A percentile compares a stretch with the other conserved stretches of the same genome.
Conservation (phyloP, 116 monocot genomes). For the Phalaenopsis hybrid region DNA sequence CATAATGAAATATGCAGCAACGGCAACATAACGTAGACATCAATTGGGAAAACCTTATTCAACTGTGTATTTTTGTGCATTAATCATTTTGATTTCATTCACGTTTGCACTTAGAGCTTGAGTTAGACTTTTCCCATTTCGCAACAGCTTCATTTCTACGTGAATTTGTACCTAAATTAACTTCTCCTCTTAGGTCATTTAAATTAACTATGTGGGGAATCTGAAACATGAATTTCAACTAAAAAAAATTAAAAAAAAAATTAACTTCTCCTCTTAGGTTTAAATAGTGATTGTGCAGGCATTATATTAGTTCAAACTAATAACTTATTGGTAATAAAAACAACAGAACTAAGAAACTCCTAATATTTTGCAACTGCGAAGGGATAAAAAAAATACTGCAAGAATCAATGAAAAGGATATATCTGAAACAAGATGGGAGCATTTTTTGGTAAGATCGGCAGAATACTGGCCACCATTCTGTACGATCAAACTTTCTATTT, state of each 20-base stretch:
- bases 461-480: slow-evolving; percentile 93
- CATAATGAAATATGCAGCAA: no score
- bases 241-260: neutral
- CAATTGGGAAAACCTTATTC: no score
- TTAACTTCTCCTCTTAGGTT: neutral
- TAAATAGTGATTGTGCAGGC: no score
- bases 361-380: neutral
- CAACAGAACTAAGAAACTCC: neutral
- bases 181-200: neutral
- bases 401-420: slow-evolving; percentile 63
- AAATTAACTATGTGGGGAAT: neutral
- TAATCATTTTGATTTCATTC: no score
- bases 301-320: no score
- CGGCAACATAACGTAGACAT: no score
- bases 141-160: no score
- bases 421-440: slow-evolving; percentile 93
- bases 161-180: neutral
- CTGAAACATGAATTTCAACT: neutral
- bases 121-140: no score
- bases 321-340: neutral
- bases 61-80: no score
- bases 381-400: neutral
- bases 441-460: slow-evolving; percentile 80
- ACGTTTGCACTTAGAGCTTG: no score
- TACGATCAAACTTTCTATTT: slow-evolving; percentile 57